Base-by-base conservation (phyloP, 257 asterid genomes). In the Nicotiana undulata region DNA sequence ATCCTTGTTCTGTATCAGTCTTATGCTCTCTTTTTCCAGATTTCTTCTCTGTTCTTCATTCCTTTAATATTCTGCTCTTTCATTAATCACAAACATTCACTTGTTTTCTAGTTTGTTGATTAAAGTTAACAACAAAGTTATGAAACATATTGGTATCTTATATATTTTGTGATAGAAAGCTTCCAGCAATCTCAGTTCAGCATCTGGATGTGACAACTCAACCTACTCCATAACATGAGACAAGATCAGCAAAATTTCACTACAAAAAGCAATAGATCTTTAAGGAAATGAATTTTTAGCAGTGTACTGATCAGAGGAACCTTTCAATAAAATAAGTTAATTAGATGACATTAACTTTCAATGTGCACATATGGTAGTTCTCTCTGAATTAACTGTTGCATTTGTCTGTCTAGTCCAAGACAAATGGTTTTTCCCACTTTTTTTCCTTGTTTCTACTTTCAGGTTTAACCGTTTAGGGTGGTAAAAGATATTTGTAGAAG, bases 131-230 rank as follows among this genome's bases (percentile, higher is more conserved):
- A n/a, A n/a, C n/a, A n/a, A 52, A 12, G 58, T 52, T 52, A 52
- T 13, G 18, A n/a, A 13, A 52, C 58, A 52, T 64, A 28, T 55
- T 63, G 31, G 68, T 86, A 92, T 95, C 93, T 92, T 92, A 70
- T 90, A 91, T 55, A 92, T 90, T 88, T 92, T 92, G 83, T 91
- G 92, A 82, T 89, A 90, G 81, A 92, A 92, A 84, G 91, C 94
- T 90, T 91, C 94, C 75, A 91, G 89, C 86, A 92, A 81, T 84
- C 97, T 90, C 82, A 92, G 85, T 83, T 92, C 97, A 52, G 96
- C 91, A 89, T 87, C 85, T 12, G 87, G 91, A 84, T 87, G 93
- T 80, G 97, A 91, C 88, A 92, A 85, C 87, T 92, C 97, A 75
- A 92, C 91, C 96, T 92, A 85, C 52, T 72, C 81, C 83, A 86